These are phyloP conservation scores for Cryptosporidium sp. DNA, from an alignment of 169 alveolate species.

Conservation along the genomic window DNA sequence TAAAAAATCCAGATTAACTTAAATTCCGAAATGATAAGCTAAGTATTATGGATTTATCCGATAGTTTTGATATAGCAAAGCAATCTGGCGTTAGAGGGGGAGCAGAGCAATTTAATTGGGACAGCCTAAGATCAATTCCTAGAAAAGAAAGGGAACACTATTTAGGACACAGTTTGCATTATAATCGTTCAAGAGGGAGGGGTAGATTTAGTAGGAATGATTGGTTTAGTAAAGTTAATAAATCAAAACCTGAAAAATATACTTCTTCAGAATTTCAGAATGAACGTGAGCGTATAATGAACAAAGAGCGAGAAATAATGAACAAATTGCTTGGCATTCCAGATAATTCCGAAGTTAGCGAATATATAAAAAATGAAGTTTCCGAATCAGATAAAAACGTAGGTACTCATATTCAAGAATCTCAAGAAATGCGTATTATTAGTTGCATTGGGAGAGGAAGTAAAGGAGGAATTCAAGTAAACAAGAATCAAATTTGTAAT, in stretches of 20 bases:
- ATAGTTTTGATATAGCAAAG: slow-evolving; percentile 1
- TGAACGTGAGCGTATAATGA: slow-evolving; percentile 17
- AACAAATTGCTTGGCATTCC: slow-evolving; percentile 21
- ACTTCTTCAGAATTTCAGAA: not conserved
- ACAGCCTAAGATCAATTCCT: slow-evolving; percentile 49
- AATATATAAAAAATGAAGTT: not conserved
- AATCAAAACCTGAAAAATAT: not conserved
- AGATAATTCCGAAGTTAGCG: not conserved
- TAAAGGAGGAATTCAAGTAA: not conserved
- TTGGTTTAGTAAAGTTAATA: not conserved
- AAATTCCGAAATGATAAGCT: not conserved
- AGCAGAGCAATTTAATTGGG: slow-evolving; percentile 38
- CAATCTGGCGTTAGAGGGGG: slow-evolving; percentile 59
- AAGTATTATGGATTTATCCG: slow-evolving; percentile 30
- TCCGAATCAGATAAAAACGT: not conserved
- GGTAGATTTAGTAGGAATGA: slow-evolving; percentile 19
- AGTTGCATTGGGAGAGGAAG: not conserved
- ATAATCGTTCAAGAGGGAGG: not conserved
- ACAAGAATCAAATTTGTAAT: not conserved
- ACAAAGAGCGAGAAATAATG: slow-evolving; percentile 15
- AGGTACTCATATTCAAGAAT: not conserved
- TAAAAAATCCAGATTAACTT: not conserved
- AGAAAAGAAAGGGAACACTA: slow-evolving; percentile 64
- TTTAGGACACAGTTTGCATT: slow-evolving; percentile 54
- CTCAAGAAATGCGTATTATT: not conserved